Evolutionary conservation across 805 yeast species (phyloP), one percentile per base, ranked within the genome.

Genomic region (Wickerhamomyces hampshirensis): DNA sequence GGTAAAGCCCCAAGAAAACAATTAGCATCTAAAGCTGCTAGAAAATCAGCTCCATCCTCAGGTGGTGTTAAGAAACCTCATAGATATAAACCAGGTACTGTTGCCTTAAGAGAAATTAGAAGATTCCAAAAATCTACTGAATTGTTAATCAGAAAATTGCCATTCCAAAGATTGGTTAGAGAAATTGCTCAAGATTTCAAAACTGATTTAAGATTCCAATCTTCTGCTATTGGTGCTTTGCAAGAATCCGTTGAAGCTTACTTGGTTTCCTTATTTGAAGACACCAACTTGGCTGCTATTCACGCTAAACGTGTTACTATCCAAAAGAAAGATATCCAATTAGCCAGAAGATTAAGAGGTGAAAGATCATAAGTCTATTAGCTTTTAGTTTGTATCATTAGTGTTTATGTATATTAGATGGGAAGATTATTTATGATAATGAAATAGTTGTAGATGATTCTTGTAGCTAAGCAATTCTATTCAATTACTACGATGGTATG

Each of bases 231-330:
- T 51, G 89, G 95, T 70, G 98, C 98, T 53, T 74, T 91, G 57
- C 98, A 91, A 69, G 98, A 93, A 72, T 89, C 98, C 47, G 96
- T 91, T 46, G 98, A 91, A 75, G 97, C 97, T 59, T 93, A 88
- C 77, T 75, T 93, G 57, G 96, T 91, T 37, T 86, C 96, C 43
- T 70, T 91, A 59, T 93, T 91, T 55, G 98, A 91, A 75, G 98
- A 93, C 68, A 93, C 98, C 51, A 91, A 89, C 75, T 77, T 91
- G 73, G 93, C 97, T 73, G 97, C 98, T 50, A 86, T 88, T 54
- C 98, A 91, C 70, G 98, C 98, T 59, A 91, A 93, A 81, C 84
- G 98, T 73, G 98, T 91, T 55, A 91, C 98, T 50, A 87, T 91
- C 61, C 96, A 87, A 77, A 91, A 88, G 86, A 89, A 89, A 73